Evolutionary conservation across 176 grass and related monocot species (phyloP).

Genomic region (Musa acuminata): DNA sequence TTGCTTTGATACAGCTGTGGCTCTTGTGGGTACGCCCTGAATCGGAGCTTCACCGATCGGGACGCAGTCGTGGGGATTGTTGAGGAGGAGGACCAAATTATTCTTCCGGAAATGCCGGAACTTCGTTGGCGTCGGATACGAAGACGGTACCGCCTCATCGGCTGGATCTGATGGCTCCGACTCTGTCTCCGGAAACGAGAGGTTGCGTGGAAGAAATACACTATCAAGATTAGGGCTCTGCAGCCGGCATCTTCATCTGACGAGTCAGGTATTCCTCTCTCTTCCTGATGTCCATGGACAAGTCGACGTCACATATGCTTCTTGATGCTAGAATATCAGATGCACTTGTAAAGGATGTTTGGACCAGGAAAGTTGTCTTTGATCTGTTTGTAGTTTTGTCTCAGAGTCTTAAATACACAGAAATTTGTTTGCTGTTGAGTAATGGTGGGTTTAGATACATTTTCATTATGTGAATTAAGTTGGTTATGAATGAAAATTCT

Average conservation of each 20-base stretch:
- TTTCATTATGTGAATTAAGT: neutral
- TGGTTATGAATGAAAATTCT: neutral
- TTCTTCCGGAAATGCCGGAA: slow-evolving; percentile 4
- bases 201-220: neutral
- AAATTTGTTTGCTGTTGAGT: neutral
- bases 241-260: neutral
- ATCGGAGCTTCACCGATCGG: slow-evolving; percentile 1
- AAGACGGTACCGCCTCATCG: neutral
- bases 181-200: neutral
- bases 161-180: neutral
- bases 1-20: neutral
- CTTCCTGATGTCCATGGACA: neutral
- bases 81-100: slow-evolving; percentile 7
- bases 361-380: neutral
- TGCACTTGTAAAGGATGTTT: neutral
- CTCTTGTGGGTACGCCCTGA: slow-evolving; percentile 2
- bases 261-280: slow-evolving; percentile 8
- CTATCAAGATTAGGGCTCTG: slow-evolving; percentile 3
- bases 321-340: slow-evolving; percentile 9
- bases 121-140: neutral
- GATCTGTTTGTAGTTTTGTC: neutral
- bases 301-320: neutral
- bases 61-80: slow-evolving; percentile 14
- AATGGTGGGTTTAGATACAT: neutral
- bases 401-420: neutral